Base-by-base conservation (phyloP, 257 asterid species). In the Solanum ossicruentum region DNA sequence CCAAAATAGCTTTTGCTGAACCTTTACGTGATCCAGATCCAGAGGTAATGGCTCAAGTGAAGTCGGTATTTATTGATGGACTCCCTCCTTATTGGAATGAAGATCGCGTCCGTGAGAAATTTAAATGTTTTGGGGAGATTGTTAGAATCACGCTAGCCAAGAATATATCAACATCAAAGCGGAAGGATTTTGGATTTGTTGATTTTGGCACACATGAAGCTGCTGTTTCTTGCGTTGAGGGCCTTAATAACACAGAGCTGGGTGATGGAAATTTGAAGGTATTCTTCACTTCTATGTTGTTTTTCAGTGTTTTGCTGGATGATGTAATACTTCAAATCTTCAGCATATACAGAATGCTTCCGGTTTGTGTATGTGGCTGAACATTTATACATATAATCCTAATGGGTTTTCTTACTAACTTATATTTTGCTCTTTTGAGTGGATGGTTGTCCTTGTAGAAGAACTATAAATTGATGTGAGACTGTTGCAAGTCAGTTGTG, bases 131-230 rank as follows among this genome's bases (percentile, higher is more conserved):
- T 80, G 95, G 95, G 70, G 93, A 89, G 87, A 92, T 91, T 16
- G 87, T 86, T 55, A 87, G 88, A 51, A 82, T 92, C 39, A 84
- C 82, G 80, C 84, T 92, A 51, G 95, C 95, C 60, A 88, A 93
- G 43, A 90, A 92, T 69, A 92, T 92, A 93, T 80, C 95, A 52
- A 80, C 93, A 7, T 92, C 95, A 61, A 92, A 89, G 88, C 86
- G 95, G 87, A 92, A 91, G 90, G 95, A 92, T 87, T 92, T 90
- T 82, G 95, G 95, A 56, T 92, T 92, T 88, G 91, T 92, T 84
- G 93, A 91, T 86, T 92, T 91, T 82, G 84, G 54, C 45, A 81
- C 93, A 41, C 95, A 92, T 85, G 93, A 90, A 78, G 93, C 93
- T 82, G 93, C 93, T 78, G 92, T 91, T 85, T 88, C 93, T 47